A percentile compares a stretch with the other conserved stretches of the same genome.
These are phyloP conservation scores for Aspergillus intermedius DNA, from an alignment of 2,329 filamentous ascomycete species.

Conservation along the genomic window DNA sequence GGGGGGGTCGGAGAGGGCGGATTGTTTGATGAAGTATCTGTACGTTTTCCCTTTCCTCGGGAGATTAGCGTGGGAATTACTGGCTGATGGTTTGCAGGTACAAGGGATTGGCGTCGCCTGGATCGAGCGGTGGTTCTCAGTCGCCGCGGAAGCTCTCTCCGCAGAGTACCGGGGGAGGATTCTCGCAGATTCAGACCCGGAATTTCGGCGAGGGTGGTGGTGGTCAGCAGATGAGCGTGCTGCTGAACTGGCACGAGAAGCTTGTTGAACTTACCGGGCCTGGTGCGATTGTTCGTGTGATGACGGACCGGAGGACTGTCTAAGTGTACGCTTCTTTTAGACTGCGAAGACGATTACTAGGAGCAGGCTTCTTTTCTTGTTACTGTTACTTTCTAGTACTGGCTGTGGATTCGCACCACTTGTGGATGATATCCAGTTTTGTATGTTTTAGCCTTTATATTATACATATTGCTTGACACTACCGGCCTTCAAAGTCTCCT, in stretches of 20 bases:
- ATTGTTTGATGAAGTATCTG: constrained; percentile 97
- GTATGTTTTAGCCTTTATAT: constrained; percentile 13
- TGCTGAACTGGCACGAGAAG: constrained; percentile 99
- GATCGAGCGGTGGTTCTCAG: constrained; percentile 27
- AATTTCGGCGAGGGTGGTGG: constrained; percentile 60
- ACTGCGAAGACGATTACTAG: background rate
- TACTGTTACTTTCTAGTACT: background rate
- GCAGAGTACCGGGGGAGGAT: constrained; percentile 64
- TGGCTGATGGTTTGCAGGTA: constrained; percentile 51
- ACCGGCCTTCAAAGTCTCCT: constrained; percentile 26
- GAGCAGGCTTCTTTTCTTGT: background rate
- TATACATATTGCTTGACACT: constrained; percentile 4
- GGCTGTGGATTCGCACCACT: background rate
- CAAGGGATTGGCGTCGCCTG: constrained; percentile 69
- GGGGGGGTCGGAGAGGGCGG: constrained; percentile 76
- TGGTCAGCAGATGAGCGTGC: constrained; percentile 87
- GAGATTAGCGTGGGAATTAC: background rate
- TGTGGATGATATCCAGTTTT: constrained; percentile 7
- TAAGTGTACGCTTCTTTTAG: constrained; percentile 30
- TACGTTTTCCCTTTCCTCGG: constrained; percentile 44
- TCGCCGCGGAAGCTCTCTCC: constrained; percentile 56
- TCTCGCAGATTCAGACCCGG: constrained; percentile 67
- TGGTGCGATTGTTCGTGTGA: constrained; percentile 87
- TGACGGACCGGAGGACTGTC: constrained; percentile 93
- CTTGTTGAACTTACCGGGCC: constrained; percentile 87